These are phyloP conservation scores for Magnolia kwangsiensis DNA, from an alignment of 164 flowering plant species.

Conservation along the genomic window DNA sequence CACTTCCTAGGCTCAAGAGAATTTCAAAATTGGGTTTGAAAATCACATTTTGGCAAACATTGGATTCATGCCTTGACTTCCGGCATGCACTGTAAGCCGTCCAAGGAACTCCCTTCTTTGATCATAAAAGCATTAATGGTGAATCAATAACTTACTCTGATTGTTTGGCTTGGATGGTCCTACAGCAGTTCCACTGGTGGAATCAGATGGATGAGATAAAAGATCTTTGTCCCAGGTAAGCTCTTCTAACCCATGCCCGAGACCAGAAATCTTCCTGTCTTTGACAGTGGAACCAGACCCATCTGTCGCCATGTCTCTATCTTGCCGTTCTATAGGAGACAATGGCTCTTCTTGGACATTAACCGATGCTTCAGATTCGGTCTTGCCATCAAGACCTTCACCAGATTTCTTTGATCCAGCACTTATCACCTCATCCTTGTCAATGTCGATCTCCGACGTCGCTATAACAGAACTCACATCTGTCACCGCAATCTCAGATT, in stretches of 20 bases:
- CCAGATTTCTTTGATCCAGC: neutral
- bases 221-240: neutral
- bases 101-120: neutral
- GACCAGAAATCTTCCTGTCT: neutral
- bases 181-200: neutral
- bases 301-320: neutral
- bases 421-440: neutral
- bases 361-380: neutral
- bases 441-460: slow-evolving; percentile 7
- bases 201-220: neutral
- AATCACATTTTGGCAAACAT: neutral
- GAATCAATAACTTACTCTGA: neutral
- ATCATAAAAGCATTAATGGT: neutral
- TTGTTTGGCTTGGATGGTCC: neutral
- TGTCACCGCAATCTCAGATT: slow-evolving; percentile 38
- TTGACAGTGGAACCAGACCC: neutral
- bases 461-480: slow-evolving; percentile 21
- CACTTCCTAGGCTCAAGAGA: neutral
- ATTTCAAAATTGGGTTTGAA: neutral
- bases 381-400: neutral
- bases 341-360: neutral
- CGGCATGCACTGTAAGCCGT: too few relatives aligned
- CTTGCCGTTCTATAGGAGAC: neutral
- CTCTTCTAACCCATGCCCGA: slow-evolving; percentile 6
- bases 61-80: neutral